These are phyloP conservation scores for Solanum hybrid DNA, from an alignment of 305 asterid species.

Conservation along the genomic window DNA sequence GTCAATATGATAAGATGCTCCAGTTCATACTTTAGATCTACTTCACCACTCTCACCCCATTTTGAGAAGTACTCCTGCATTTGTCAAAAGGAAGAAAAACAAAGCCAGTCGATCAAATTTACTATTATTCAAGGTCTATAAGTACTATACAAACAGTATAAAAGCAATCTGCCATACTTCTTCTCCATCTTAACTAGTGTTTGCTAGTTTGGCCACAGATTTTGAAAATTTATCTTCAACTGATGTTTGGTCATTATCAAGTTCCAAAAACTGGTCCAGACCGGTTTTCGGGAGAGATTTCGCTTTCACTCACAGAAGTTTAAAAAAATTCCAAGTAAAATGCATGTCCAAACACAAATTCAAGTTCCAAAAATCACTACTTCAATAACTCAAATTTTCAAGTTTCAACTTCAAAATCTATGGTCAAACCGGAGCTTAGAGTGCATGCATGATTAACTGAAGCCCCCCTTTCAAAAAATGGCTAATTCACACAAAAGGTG, in stretches of 20 bases:
- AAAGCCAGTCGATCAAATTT: background rate
- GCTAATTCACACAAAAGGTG: background rate
- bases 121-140: background rate
- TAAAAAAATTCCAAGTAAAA: background rate
- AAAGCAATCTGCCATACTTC: background rate
- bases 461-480: background rate
- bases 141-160: background rate
- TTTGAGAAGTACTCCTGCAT: conserved; percentile 38
- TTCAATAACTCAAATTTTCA: background rate
- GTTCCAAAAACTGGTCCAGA: background rate
- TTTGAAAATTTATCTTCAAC: background rate
- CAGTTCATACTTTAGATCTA: conserved; percentile 37
- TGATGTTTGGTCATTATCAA: background rate
- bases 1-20: conserved; percentile 41
- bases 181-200: background rate
- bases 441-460: background rate
- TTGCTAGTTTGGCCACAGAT: background rate
- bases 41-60: conserved; percentile 44
- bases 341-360: background rate
- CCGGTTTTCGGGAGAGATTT: background rate
- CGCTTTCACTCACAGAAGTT: background rate
- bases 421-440: background rate
- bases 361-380: background rate
- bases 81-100: background rate
- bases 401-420: background rate